These are phyloP conservation scores for Cladorrhinum sp. DNA, from an alignment of 2,329 filamentous ascomycete genomes.

Conservation along the genomic window DNA sequence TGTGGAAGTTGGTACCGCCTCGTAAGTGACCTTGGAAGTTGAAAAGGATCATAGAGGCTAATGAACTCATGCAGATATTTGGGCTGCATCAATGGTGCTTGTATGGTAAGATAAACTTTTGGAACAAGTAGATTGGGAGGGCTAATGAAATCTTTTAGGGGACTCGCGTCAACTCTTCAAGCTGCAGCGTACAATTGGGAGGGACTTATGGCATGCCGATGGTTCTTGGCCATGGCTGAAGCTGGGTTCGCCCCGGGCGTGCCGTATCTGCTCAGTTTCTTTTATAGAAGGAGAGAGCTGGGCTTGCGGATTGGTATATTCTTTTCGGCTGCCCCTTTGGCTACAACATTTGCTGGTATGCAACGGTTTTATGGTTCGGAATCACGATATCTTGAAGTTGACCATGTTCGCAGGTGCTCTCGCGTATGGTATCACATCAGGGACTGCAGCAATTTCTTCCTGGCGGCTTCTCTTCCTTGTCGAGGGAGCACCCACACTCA, in stretches of 20 bases:
- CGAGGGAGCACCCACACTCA: constrained; percentile 59
- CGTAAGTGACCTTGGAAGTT: constrained; percentile 29
- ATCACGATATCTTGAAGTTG: background rate
- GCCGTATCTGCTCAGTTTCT: constrained; percentile 45
- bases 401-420: constrained; percentile 44
- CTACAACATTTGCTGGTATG: constrained; percentile 58
- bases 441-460: constrained; percentile 51
- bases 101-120: constrained; percentile 20
- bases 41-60: background rate
- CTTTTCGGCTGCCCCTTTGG: constrained; percentile 64
- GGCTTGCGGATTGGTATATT: constrained; percentile 70
- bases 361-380: background rate
- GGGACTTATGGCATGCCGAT: constrained; percentile 39
- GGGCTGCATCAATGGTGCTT: constrained; percentile 29
- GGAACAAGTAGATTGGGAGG: background rate
- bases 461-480: constrained; percentile 67
- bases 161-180: constrained; percentile 33
- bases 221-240: constrained; percentile 43
- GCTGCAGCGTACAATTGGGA: constrained; percentile 34
- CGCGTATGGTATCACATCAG: constrained; percentile 62
- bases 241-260: constrained; percentile 43
- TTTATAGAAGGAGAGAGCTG: constrained; percentile 55
- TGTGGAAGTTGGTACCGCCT: constrained; percentile 42
- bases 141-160: constrained; percentile 15
- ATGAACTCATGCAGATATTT: constrained; percentile 25